Evolutionary conservation across 2,329 filamentous ascomycete genomes (phyloP).

Genomic region (Pestalotiopsis sp.): DNA sequence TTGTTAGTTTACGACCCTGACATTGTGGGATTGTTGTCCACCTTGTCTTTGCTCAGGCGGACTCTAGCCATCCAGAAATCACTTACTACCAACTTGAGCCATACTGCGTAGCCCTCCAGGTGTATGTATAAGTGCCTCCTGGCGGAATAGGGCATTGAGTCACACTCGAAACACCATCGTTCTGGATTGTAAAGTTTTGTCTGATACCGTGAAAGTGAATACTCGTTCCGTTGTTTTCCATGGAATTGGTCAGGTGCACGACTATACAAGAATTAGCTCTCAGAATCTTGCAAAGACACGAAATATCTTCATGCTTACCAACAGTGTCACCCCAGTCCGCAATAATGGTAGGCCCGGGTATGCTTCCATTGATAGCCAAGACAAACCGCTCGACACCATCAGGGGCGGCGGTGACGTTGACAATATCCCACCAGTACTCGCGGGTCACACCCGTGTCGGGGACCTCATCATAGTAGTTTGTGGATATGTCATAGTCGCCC

Average conservation of each 20-base stretch:
- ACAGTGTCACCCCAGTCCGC: slow-evolving; percentile 49
- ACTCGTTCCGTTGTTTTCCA: slow-evolving; percentile 57
- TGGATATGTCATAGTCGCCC: slow-evolving; percentile 44
- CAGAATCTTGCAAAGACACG: neutral
- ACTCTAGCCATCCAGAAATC: neutral
- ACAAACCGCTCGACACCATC: slow-evolving; percentile 37
- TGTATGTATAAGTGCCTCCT: slow-evolving; percentile 57
- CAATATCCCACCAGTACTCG: slow-evolving; percentile 39
- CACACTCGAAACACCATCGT: slow-evolving; percentile 58
- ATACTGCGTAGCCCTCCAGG: slow-evolving; percentile 57
- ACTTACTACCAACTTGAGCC: slow-evolving; percentile 56
- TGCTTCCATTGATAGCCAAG: slow-evolving; percentile 44
- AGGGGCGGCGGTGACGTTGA: slow-evolving; percentile 35
- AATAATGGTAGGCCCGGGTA: slow-evolving; percentile 32
- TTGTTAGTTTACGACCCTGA: neutral
- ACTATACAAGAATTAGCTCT: slow-evolving; percentile 15
- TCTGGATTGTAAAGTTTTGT: slow-evolving; percentile 55
- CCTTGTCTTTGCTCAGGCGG: neutral
- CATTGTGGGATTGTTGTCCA: no score
- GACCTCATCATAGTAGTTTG: slow-evolving; percentile 36
- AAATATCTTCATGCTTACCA: neutral
- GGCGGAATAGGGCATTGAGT: slow-evolving; percentile 56
- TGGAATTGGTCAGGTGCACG: slow-evolving; percentile 56
- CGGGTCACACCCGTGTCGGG: slow-evolving; percentile 44
- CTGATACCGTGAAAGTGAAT: slow-evolving; percentile 68